Evolutionary conservation across 768 basidiomycete genomes (phyloP).

Genomic region (Panaeolus papilionaceus): DNA sequence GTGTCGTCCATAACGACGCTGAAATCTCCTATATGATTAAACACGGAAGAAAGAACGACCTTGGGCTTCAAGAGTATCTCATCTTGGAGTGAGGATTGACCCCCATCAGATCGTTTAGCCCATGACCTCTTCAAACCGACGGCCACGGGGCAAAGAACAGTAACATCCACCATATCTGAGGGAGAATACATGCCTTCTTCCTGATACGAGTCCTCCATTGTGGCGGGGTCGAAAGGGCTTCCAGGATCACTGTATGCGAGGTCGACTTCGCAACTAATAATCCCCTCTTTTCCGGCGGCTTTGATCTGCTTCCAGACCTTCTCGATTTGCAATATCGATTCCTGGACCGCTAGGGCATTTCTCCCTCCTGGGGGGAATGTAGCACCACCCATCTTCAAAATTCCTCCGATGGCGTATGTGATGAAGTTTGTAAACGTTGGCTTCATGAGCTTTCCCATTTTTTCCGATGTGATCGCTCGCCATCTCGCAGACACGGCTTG

Average conservation of each 20-base stretch:
- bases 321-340: slow-evolving; percentile 25
- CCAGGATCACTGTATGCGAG: slow-evolving; percentile 24
- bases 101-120: slow-evolving; percentile 14
- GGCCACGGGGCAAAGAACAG: slow-evolving; percentile 20
- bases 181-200: slow-evolving; percentile 22
- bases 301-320: slow-evolving; percentile 28
- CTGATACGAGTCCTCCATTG: slow-evolving; percentile 34
- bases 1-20: background rate
- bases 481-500: slow-evolving; percentile 57
- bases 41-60: slow-evolving; percentile 24
- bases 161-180: slow-evolving; percentile 6
- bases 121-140: slow-evolving; percentile 20
- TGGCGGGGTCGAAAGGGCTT: slow-evolving; percentile 20
- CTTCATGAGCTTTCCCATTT: slow-evolving; percentile 21
- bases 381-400: background rate
- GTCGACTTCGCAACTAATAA: slow-evolving; percentile 34
- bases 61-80: slow-evolving; percentile 22
- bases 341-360: slow-evolving; percentile 21
- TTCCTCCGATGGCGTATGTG: background rate
- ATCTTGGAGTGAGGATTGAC: slow-evolving; percentile 14
- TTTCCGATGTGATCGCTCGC: slow-evolving; percentile 50
- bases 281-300: slow-evolving; percentile 28
- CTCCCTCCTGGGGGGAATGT: background rate
- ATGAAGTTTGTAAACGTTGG: slow-evolving; percentile 17
- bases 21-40: slow-evolving; percentile 4